Conservation (phyloP, 768 basidiomycete species). For the Tylopilus vinaceipallidus region DNA sequence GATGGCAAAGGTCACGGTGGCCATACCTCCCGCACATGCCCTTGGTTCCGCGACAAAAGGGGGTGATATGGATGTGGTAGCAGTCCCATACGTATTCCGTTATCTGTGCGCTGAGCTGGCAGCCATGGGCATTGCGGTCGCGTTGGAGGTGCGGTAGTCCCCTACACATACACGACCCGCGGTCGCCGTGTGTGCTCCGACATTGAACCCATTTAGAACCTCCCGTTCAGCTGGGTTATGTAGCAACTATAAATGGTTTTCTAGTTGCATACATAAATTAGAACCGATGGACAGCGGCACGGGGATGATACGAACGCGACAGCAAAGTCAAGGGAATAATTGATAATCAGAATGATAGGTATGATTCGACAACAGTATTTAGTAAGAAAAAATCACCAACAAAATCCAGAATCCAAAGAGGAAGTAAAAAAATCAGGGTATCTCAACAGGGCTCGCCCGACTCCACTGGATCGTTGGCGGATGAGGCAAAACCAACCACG, state of each 20-base stretch:
- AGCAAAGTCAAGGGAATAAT: slow-evolving; percentile 11
- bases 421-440: slow-evolving; percentile 6
- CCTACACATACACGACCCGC: too few species aligned
- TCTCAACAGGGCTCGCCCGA: slow-evolving; percentile 14
- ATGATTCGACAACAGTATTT: slow-evolving; percentile 12
- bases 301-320: slow-evolving; percentile 13
- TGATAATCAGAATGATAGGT: slow-evolving; percentile 13
- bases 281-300: slow-evolving; percentile 12
- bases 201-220: background rate
- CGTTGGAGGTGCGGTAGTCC: slow-evolving; percentile 66
- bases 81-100: slow-evolving; percentile 92
- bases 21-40: slow-evolving; percentile 66
- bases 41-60: slow-evolving; percentile 59
- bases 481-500: background rate
- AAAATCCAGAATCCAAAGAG: slow-evolving; percentile 8
- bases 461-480: background rate
- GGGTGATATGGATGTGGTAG: slow-evolving; percentile 90
- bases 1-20: slow-evolving; percentile 56
- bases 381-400: background rate
- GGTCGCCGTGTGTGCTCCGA: too few species aligned
- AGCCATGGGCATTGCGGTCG: slow-evolving; percentile 96
- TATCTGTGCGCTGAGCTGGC: slow-evolving; percentile 95
- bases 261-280: slow-evolving; percentile 17
- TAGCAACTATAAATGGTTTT: too few species aligned
- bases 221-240: too few species aligned